phyloP scores from a whole-genome alignment of 1,284 basidiomycete species.

The Boletus semigastroideus region DNA sequence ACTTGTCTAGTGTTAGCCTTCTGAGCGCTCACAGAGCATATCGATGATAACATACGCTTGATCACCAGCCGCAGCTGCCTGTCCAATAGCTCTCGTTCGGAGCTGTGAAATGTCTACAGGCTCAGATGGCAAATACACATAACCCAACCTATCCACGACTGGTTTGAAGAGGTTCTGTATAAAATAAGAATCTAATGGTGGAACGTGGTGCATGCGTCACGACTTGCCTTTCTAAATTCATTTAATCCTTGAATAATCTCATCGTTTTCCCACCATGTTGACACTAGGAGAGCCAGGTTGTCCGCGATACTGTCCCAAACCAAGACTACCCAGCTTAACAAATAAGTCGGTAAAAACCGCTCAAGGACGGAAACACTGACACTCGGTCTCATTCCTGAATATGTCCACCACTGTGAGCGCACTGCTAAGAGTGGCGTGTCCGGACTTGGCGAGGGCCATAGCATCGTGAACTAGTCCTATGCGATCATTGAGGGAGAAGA shows the following conservation, averaged over 20 bases:
- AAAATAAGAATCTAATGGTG: conserved; percentile 5
- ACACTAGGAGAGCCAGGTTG: conserved; percentile 57
- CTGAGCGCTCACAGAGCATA: background rate
- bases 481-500: conserved; percentile 82
- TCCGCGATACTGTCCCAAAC: conserved; percentile 71
- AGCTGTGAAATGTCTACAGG: conserved; percentile 73
- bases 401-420: conserved; percentile 72
- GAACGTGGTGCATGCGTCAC: background rate
- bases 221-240: conserved; percentile 59
- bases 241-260: conserved; percentile 61
- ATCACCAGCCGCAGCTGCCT: conserved; percentile 67
- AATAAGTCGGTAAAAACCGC: conserved; percentile 5
- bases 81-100: conserved; percentile 73
- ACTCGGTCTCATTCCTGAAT: conserved; percentile 73
- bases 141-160: conserved; percentile 78
- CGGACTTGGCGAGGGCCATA: conserved; percentile 79
- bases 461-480: conserved; percentile 85
- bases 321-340: conserved; percentile 46
- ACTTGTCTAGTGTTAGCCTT: conserved; percentile 36
- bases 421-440: conserved; percentile 74
- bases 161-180: conserved; percentile 73
- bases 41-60: conserved; percentile 40
- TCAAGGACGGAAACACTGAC: conserved; percentile 41
- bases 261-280: conserved; percentile 86
- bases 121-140: conserved; percentile 72